Base-by-base conservation (phyloP, 495 filamentous ascomycete species). In the Podospora anserina region DNA sequence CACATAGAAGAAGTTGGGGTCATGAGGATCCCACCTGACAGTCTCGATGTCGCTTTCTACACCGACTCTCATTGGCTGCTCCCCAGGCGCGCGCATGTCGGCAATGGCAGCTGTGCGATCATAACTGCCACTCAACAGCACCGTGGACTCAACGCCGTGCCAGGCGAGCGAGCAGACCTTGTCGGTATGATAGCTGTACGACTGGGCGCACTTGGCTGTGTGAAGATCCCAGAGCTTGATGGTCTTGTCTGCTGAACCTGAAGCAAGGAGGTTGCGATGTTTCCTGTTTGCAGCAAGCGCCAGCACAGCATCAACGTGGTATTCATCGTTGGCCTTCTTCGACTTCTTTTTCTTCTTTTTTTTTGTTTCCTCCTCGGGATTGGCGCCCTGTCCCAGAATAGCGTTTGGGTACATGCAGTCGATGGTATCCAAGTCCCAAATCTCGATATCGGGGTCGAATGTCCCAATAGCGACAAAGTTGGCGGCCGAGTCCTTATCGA, bases 321-420 rank as follows among this genome's bases (percentile, higher is more conserved):
- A 96, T 54, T 92, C 85, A 69, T 94, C 91, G 71, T 97, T 97
- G 34, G 89, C 87, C 80, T 94, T 97, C 79, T 88, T 89, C 49
- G 87, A 86, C 83, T 91, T 90, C 80, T 88, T 90, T 78, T 91
- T 93, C 79, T 93, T 93, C 78, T 92, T 92, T 73, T 92, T 91
- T 79, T 91, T 91, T 72, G 86, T 86, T 64, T 76, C 79, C 71
- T 87, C 77, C 30, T 76, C 77, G 34, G 76, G 69, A 23, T 81
- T 84, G n/a, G 85, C 86, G 9, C 88, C 89, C 74, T 92, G 90
- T n/a, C 95, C 95, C 32, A 99, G 88, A 65, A 99, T 96, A 5
- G 94, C 94, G 73, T 97, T 93, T 23, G 96, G 95, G 76, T 96
- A 98, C 91, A 99, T 96, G 84, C 89, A 90, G 81, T 99, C 95